Conservation (phyloP, 371 early-diverging fungal genomes). For the Saksenaea vasiformis region DNA sequence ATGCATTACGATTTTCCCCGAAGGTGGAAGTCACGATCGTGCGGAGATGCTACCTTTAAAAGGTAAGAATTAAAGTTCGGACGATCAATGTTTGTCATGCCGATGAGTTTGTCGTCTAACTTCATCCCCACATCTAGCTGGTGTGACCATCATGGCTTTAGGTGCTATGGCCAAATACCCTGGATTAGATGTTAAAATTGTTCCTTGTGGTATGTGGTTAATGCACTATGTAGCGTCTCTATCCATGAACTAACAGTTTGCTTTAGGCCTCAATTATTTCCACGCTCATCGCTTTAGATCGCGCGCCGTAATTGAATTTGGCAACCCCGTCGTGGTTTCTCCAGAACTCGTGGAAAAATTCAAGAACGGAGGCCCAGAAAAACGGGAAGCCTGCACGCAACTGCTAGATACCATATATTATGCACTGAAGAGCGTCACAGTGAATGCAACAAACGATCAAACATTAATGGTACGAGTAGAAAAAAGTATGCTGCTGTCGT, state of each 20-base stretch:
- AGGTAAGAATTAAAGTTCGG: conserved; percentile 35
- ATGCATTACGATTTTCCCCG: conserved; percentile 94
- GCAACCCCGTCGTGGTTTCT: conserved; percentile 78
- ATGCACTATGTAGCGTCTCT: neutral
- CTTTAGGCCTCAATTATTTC: conserved; percentile 83
- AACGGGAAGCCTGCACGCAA: conserved; percentile 73
- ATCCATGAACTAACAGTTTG: neutral
- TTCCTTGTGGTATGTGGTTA: conserved; percentile 68
- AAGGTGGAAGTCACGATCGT: conserved; percentile 94
- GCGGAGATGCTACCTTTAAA: conserved; percentile 92
- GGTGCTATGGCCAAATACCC: conserved; percentile 86
- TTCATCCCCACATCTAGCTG: conserved; percentile 42
- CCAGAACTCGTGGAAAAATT: conserved; percentile 78
- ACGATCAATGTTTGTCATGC: neutral
- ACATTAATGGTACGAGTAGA: conserved; percentile 72
- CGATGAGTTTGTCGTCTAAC: neutral
- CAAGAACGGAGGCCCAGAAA: conserved; percentile 75
- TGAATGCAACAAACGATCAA: conserved; percentile 89
- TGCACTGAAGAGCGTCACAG: conserved; percentile 78
- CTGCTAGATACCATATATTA: conserved; percentile 74
- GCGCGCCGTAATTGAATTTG: conserved; percentile 92
- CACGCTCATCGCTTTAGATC: conserved; percentile 93
- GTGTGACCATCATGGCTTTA: conserved; percentile 86
- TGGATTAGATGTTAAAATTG: conserved; percentile 80
- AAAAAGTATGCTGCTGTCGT: neutral